phyloP scores from a whole-genome alignment of 176 grass and related monocot species.

The Lolium rigidum region DNA sequence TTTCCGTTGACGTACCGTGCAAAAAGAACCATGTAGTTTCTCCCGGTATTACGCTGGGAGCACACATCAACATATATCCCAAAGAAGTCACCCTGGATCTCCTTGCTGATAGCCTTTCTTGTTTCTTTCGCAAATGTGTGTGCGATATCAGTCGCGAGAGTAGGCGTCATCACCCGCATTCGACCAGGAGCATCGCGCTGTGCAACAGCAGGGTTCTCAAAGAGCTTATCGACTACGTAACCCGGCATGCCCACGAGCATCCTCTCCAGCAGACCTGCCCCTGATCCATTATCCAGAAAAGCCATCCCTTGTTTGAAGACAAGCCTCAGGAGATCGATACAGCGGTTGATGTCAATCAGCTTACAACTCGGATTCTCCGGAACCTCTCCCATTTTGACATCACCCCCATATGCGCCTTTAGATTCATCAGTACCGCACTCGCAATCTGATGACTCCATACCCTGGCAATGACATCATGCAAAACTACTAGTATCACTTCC shows the following conservation, averaged over 20 bases:
- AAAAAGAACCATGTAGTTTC: slow-evolving; percentile 24
- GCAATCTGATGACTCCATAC: slow-evolving; percentile 14
- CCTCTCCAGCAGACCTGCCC: slow-evolving; percentile 28
- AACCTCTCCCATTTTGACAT: not conserved
- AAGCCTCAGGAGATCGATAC: slow-evolving; percentile 37
- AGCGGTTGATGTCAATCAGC: not conserved
- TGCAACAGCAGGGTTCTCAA: too few relatives aligned
- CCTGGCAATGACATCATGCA: slow-evolving; percentile 32
- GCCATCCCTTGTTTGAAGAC: slow-evolving; percentile 28
- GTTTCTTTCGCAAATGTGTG: slow-evolving; percentile 16
- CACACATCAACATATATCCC: slow-evolving; percentile 29
- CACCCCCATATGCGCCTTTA: not conserved
- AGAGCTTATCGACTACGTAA: not conserved
- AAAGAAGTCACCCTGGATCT: slow-evolving; percentile 26
- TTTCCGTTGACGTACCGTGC: slow-evolving; percentile 16
- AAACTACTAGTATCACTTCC: slow-evolving; percentile 6
- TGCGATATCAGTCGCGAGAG: not conserved
- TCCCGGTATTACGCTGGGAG: not conserved
- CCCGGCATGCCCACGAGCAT: slow-evolving; percentile 14
- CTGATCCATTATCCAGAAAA: slow-evolving; percentile 43
- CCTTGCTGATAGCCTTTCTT: slow-evolving; percentile 34
- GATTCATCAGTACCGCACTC: not conserved
- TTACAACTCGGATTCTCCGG: not conserved
- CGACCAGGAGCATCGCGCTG: not conserved
- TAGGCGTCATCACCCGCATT: not conserved